A percentile compares a stretch with the other conserved stretches of the same genome.
Conservation (phyloP, 345 rosid genomes). For the Erysimum cheiranthoides region DNA sequence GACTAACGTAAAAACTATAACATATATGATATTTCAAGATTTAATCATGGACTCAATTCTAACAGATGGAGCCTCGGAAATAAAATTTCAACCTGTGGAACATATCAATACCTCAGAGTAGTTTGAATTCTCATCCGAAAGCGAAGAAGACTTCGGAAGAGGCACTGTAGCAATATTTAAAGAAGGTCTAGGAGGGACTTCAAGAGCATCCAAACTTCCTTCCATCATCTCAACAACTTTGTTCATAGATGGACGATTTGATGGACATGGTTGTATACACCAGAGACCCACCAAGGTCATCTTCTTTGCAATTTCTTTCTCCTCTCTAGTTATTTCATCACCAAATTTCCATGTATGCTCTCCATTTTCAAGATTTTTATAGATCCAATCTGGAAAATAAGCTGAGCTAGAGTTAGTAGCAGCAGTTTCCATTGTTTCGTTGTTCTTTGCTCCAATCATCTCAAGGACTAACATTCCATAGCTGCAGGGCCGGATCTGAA, state of each 20-base stretch:
- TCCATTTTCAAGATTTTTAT: conserved; percentile 3
- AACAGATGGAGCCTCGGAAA: neutral
- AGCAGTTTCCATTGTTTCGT: too few species aligned
- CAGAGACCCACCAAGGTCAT: conserved; percentile 6
- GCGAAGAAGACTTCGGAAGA: neutral
- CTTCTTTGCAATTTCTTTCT: conserved; percentile 10
- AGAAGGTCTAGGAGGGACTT: conserved; percentile 16
- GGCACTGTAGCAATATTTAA: neutral
- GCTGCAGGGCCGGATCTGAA: too few species aligned
- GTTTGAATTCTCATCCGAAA: conserved; percentile 10
- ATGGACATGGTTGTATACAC: conserved; percentile 8
- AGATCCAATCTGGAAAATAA: neutral
- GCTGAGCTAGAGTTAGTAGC: neutral
- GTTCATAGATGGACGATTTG: conserved; percentile 24
- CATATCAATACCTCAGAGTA: neutral
- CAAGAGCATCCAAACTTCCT: conserved; percentile 23
- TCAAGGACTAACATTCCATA: conserved; percentile 15
- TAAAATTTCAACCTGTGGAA: neutral
- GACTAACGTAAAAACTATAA: too few species aligned
- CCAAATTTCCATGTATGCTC: neutral
- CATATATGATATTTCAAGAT: too few species aligned
- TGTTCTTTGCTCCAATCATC: conserved; percentile 35
- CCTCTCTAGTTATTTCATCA: neutral
- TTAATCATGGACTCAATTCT: too few species aligned
- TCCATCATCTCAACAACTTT: conserved; percentile 26